phyloP scores from a whole-genome alignment of 140 eudicot species.

The Cichorium intybus region DNA sequence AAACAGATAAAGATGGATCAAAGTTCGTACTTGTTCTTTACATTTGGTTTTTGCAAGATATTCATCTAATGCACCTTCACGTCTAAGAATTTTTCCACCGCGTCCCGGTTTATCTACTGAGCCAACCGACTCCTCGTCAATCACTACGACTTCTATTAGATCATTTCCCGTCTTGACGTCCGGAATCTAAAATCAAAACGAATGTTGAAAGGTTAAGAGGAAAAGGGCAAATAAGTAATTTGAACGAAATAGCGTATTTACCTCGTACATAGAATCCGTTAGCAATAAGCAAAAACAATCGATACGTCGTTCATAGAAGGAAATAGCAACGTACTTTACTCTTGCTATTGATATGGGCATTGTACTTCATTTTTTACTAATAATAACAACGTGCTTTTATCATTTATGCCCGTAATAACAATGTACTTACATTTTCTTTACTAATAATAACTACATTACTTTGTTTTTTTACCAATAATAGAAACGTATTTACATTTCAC shows the following conservation, averaged over 20 bases:
- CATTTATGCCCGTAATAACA: no score
- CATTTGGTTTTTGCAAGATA: slow-evolving; percentile 45
- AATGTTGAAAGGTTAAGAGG: not conserved
- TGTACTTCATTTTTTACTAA: no score
- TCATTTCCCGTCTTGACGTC: slow-evolving; percentile 61
- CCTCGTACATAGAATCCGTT: slow-evolving; percentile 93
- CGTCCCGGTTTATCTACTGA: slow-evolving; percentile 44
- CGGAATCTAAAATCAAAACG: slow-evolving; percentile 50
- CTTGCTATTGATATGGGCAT: no score
- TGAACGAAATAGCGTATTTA: slow-evolving; percentile 21
- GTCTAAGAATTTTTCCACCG: slow-evolving; percentile 76
- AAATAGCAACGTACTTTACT: no score
- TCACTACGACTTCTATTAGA: slow-evolving; percentile 75
- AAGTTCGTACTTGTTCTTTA: slow-evolving; percentile 44
- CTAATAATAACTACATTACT: no score
- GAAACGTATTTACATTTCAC: no score
- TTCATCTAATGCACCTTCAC: slow-evolving; percentile 68
- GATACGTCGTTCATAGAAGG: not conserved
- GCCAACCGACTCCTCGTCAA: slow-evolving; percentile 82
- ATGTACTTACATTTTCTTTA: no score
- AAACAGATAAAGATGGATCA: not conserved
- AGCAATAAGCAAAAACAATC: not conserved
- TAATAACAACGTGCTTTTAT: no score
- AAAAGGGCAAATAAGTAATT: slow-evolving; percentile 1
- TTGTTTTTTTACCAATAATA: no score